A percentile compares a stretch with the other conserved stretches of the same genome.
These are phyloP conservation scores for Cytospora piceicola DNA, from an alignment of 2,329 filamentous ascomycete genomes.

Conservation along the genomic window DNA sequence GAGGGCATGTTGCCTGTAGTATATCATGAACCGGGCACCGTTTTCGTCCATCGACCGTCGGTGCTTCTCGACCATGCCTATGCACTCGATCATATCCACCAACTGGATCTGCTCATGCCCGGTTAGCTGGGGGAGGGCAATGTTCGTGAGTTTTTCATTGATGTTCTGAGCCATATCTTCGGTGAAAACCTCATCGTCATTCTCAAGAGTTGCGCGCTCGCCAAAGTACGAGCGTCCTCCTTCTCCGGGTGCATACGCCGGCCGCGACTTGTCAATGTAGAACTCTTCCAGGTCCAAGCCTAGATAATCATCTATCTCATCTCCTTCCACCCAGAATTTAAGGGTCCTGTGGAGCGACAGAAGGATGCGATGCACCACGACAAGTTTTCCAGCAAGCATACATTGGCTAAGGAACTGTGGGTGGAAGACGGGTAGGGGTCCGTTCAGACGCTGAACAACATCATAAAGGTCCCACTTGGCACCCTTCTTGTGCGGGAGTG, in stretches of 20 bases:
- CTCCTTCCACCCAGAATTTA: conserved; percentile 82
- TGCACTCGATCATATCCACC: conserved; percentile 82
- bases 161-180: conserved; percentile 72
- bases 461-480: conserved; percentile 74
- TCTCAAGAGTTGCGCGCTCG: conserved; percentile 44
- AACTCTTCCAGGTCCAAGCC: conserved; percentile 67
- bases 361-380: conserved; percentile 73
- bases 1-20: conserved; percentile 80
- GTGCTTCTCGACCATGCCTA: conserved; percentile 82
- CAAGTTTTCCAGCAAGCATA: conserved; percentile 77
- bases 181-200: conserved; percentile 67
- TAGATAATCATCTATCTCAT: conserved; percentile 77
- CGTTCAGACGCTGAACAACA: conserved; percentile 81
- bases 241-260: conserved; percentile 35
- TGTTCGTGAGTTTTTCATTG: conserved; percentile 74
- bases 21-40: conserved; percentile 83
- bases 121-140: conserved; percentile 79
- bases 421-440: conserved; percentile 86
- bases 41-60: conserved; percentile 89
- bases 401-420: conserved; percentile 89
- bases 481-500: conserved; percentile 52
- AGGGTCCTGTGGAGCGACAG: conserved; percentile 73
- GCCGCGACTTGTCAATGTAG: conserved; percentile 43
- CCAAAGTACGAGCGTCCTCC: conserved; percentile 45
- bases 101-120: conserved; percentile 85